Base-by-base conservation (phyloP, 2,329 filamentous ascomycete genomes). In the Nemania serpens region DNA sequence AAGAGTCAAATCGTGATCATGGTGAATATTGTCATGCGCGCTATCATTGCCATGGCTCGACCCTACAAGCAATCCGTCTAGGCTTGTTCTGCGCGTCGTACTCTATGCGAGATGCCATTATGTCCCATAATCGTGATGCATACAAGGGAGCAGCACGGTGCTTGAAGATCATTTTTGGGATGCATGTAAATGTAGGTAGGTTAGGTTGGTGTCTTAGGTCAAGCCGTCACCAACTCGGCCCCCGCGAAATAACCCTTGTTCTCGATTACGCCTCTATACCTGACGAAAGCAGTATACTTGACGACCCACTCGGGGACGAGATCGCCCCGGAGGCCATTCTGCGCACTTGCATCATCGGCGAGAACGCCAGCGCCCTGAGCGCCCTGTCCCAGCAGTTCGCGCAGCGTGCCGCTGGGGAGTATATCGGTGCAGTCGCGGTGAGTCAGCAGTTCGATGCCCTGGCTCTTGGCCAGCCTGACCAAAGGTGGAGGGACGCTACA, bases 191-290 rank as follows among this genome's bases (percentile, higher is more conserved):
- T 20, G 39, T 13, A 39, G 11, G 36, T 13, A 39, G 36, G 36
- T 39, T 12, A 39, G 15, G 15, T 36, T 13, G 39, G 37, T 15
- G 34, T 5, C 10, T 39, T 13, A 63, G 11, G 62, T 39, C 20
- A 62, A 10, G 62, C 60, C 57, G 81, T 79, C 48, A 80, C 79
- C 66, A 95, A 76, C 72, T 92, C 88, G 2, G 93, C 94, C 18
- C 88, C 87, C 1, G 94, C 94, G 80, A 97, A 97, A 76, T 97
- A 98, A 7, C 95, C 95, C 81, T 98, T 99, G 74, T 95, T 97
- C 81, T 99, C 95, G 66, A 99, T 94, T 9, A 99, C 95, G 13
- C 95, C 95, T 55, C 95, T 84, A 74, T 98, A 90, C 75, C 91
- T 90, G 42, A 98, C 91, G 60, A 98, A 94, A 1, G 95, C 95